These are phyloP conservation scores for Stagonosporopsis cucurbitacearum DNA, from an alignment of 2,329 filamentous ascomycete species.

Conservation along the genomic window DNA sequence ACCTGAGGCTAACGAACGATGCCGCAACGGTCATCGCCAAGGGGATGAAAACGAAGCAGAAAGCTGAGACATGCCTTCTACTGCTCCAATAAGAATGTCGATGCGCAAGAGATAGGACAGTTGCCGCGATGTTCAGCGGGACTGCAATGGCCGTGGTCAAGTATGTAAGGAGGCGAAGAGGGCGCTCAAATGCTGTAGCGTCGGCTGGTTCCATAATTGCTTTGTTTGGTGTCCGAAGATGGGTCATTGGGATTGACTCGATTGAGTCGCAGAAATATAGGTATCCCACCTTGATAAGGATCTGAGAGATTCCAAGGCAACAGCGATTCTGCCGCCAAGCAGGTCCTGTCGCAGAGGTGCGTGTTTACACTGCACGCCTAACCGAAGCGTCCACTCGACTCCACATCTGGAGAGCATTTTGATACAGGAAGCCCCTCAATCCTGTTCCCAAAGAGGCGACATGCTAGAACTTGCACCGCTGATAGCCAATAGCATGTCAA, in stretches of 20 bases:
- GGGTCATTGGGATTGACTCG: background rate
- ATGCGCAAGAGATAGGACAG: background rate
- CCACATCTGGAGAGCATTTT: conserved; percentile 1
- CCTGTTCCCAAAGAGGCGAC: background rate
- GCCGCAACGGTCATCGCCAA: conserved; percentile 7
- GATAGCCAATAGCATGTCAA: conserved; percentile 3
- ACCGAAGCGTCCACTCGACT: conserved; percentile 4
- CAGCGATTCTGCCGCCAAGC: conserved; percentile 15
- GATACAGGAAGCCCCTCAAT: conserved; percentile 7
- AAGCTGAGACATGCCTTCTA: background rate
- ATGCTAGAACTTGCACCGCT: background rate
- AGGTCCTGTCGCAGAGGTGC: background rate
- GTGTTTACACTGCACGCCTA: conserved; percentile 6
- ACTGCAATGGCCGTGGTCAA: conserved; percentile 7
- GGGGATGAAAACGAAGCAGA: conserved; percentile 14
- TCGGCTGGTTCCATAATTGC: conserved; percentile 2
- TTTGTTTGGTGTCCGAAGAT: background rate
- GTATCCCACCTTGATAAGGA: conserved; percentile 4
- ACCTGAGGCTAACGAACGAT: conserved; percentile 4
- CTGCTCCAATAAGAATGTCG: background rate
- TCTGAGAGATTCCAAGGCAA: conserved; percentile 11
- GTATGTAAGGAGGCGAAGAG: conserved; percentile 12
- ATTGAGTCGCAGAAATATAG: background rate
- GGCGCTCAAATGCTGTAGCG: background rate
- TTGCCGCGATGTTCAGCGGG: conserved; percentile 11